Evolutionary conservation across 2,329 filamentous ascomycete genomes (phyloP).

Genomic region (Cadophora luteo-olivacea): DNA sequence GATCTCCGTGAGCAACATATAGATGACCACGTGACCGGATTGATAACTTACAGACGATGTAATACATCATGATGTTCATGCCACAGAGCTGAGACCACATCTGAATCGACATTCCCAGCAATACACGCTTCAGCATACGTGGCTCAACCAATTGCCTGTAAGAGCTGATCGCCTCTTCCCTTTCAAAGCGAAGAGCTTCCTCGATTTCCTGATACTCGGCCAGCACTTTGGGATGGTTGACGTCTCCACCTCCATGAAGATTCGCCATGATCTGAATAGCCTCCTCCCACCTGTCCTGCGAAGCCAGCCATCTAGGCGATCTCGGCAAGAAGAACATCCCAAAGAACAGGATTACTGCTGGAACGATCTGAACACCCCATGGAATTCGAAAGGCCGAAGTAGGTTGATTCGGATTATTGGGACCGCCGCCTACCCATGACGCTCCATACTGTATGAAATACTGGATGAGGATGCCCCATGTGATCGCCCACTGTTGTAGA

Average conservation of each 20-base stretch:
- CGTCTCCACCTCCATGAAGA: slow-evolving; percentile 63
- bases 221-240: slow-evolving; percentile 63
- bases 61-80: slow-evolving; percentile 78
- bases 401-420: slow-evolving; percentile 56
- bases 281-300: slow-evolving; percentile 71
- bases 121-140: slow-evolving; percentile 73
- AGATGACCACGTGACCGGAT: neutral
- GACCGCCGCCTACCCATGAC: slow-evolving; percentile 59
- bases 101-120: slow-evolving; percentile 75
- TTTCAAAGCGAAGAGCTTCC: slow-evolving; percentile 76
- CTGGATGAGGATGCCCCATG: slow-evolving; percentile 71
- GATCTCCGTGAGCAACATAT: slow-evolving; percentile 17
- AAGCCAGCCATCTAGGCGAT: slow-evolving; percentile 74
- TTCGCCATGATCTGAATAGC: slow-evolving; percentile 62
- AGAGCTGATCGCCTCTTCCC: slow-evolving; percentile 70
- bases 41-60: slow-evolving; percentile 60
- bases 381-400: slow-evolving; percentile 64
- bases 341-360: slow-evolving; percentile 58
- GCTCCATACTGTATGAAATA: slow-evolving; percentile 72
- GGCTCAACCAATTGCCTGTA: slow-evolving; percentile 76
- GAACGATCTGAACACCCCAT: slow-evolving; percentile 66
- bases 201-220: slow-evolving; percentile 73
- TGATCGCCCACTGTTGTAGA: slow-evolving; percentile 74
- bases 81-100: slow-evolving; percentile 79
- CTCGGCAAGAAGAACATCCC: slow-evolving; percentile 67